A percentile compares a stretch with the other conserved stretches of the same genome.
phyloP scores from a whole-genome alignment of 805 yeast genomes.

The Millerozyma miso region DNA sequence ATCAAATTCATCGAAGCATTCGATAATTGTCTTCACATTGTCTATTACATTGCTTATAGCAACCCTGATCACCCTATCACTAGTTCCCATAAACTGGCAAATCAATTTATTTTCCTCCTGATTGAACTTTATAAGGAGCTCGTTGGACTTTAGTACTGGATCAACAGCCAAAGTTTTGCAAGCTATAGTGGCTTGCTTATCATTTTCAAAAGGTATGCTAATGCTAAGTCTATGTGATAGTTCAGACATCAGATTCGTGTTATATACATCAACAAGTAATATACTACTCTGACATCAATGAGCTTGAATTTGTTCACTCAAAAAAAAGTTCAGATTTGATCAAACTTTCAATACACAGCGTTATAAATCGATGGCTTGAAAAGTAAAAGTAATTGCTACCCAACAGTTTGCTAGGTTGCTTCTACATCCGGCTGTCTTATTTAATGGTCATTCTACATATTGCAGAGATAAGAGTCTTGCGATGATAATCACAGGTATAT shows the following conservation, averaged over 20 bases:
- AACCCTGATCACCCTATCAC: constrained; percentile 75
- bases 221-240: constrained; percentile 24
- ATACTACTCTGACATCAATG: too few relatives aligned
- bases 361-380: too few relatives aligned
- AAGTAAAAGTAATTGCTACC: too few relatives aligned
- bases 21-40: constrained; percentile 69
- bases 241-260: background rate
- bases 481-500: too few relatives aligned
- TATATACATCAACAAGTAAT: background rate
- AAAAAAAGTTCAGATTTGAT: too few relatives aligned
- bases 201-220: constrained; percentile 59
- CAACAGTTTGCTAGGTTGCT: too few relatives aligned
- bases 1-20: constrained; percentile 72
- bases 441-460: too few relatives aligned
- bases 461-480: too few relatives aligned
- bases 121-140: constrained; percentile 48
- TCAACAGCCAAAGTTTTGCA: constrained; percentile 63
- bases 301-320: too few relatives aligned
- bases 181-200: constrained; percentile 62
- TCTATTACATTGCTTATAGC: constrained; percentile 81
- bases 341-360: too few relatives aligned
- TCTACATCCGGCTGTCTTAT: too few relatives aligned
- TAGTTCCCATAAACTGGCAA: constrained; percentile 53
- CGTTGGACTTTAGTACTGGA: constrained; percentile 72
- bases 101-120: constrained; percentile 32